Percentiles rank a stretch among this genome's conserved stretches.
Conservation (phyloP, 306 rosid species). For the Cucurbita pepo region DNA sequence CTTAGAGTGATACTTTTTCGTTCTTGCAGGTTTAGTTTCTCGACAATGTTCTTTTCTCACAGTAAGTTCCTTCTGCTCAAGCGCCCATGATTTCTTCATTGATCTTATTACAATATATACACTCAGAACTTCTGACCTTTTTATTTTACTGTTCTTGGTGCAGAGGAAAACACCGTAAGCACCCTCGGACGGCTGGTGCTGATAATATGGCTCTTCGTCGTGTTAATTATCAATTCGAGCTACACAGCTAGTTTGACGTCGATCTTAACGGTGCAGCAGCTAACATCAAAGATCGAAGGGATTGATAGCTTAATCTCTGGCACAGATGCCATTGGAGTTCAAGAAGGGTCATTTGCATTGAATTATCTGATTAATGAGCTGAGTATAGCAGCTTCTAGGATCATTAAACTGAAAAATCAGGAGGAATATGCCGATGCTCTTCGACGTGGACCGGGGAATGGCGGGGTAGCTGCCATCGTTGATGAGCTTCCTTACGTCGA, state of each 20-base stretch:
- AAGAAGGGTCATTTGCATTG: conserved; percentile 55
- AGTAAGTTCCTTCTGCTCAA: conserved; percentile 28
- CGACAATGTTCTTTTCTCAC: conserved; percentile 87
- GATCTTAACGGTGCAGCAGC: conserved; percentile 66
- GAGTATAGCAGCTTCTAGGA: conserved; percentile 45
- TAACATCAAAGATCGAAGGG: conserved; percentile 60
- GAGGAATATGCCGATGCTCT: conserved; percentile 40
- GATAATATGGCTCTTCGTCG: conserved; percentile 77
- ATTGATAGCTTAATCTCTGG: conserved; percentile 53
- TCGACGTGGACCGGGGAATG: conserved; percentile 34
- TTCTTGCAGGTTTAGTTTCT: conserved; percentile 75
- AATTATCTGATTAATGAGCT: conserved; percentile 55
- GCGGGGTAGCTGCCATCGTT: conserved; percentile 76
- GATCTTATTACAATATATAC: neutral
- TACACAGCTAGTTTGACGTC: conserved; percentile 93
- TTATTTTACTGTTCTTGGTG: conserved; percentile 3
- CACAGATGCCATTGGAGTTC: conserved; percentile 57
- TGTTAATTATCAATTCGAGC: conserved; percentile 80
- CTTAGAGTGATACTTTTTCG: neutral
- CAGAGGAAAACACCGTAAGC: conserved; percentile 74
- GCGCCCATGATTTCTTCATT: neutral
- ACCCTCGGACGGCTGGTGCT: conserved; percentile 67
- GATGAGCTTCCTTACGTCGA: conserved; percentile 83
- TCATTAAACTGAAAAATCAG: conserved; percentile 32
- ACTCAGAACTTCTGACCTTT: conserved; percentile 6